Evolutionary conservation across 2,329 filamentous ascomycete genomes (phyloP).

Genomic region (Botrytis byssoidea): DNA sequence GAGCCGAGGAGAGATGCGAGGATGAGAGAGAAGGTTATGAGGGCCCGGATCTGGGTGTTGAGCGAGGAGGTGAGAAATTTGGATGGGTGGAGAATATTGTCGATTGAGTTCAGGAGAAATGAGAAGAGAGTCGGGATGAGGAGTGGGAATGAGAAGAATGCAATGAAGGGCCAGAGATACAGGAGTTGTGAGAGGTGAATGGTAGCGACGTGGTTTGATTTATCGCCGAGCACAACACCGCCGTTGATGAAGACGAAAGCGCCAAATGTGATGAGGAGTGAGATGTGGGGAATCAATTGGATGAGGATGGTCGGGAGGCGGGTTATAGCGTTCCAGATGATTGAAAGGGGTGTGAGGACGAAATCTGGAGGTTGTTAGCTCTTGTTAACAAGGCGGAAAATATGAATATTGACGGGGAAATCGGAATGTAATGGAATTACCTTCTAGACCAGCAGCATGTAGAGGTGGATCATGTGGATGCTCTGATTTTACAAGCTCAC

Average conservation of each 20-base stretch:
- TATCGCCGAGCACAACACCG: slow-evolving; percentile 91
- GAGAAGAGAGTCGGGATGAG: slow-evolving; percentile 53
- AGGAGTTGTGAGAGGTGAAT: slow-evolving; percentile 90
- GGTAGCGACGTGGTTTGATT: slow-evolving; percentile 88
- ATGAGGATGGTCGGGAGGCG: slow-evolving; percentile 50
- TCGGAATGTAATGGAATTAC: slow-evolving; percentile 41
- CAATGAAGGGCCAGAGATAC: slow-evolving; percentile 88
- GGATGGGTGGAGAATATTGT: slow-evolving; percentile 34
- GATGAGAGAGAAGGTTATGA: not conserved
- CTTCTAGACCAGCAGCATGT: slow-evolving; percentile 46
- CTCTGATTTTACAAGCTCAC: not conserved
- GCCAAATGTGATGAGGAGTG: slow-evolving; percentile 65
- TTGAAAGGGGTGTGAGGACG: slow-evolving; percentile 54
- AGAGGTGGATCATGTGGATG: not conserved
- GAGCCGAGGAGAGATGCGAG: not conserved
- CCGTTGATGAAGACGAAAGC: slow-evolving; percentile 83
- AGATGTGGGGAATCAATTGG: slow-evolving; percentile 50
- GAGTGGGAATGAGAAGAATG: slow-evolving; percentile 85
- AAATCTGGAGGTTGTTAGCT: slow-evolving; percentile 47
- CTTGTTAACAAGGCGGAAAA: not conserved
- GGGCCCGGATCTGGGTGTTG: not conserved
- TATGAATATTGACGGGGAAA: not conserved
- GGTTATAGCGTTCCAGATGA: slow-evolving; percentile 58
- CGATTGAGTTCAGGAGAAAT: slow-evolving; percentile 39
- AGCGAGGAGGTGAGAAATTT: slow-evolving; percentile 32